Base-by-base conservation (phyloP, 768 basidiomycete genomes). In the Termitomyces sp. region DNA sequence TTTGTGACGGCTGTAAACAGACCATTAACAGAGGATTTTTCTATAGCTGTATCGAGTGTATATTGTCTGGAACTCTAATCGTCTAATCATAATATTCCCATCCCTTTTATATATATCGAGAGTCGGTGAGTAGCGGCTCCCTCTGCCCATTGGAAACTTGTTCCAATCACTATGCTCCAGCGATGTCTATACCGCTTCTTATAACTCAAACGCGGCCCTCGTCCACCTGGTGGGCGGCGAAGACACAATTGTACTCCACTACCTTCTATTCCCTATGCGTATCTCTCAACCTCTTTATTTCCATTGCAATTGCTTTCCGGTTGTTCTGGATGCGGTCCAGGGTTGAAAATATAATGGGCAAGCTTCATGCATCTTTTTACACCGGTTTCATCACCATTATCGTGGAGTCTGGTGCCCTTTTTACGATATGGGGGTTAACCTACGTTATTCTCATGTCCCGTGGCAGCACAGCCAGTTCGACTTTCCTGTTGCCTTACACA, bases 341-440 rank as follows among this genome's bases (percentile, higher is more conserved):
- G 36, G 64, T 66, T 13, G 60, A 62, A 32, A 33, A 58, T 18
- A 47, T 66, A 30, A 65, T 67, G 63, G 63, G 66, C 28, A 58
- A 54, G 9, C 59, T 67, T 20, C 64, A 66, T 30, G 66, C 66
- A 26, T 62, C 62, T 10, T 67, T 66, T 50, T 67, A 67, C 48
- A 66, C 66, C 1, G 64, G 64, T 8, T 64, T 61, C 43, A 47
- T 62, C 8, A 67, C 66, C 36, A 67, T 61, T 18, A 13, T 67
- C 8, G 66, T 67, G 28, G 66, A 67, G 55, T 67, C 66, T 12
- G 66, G 66, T 9, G 66, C 64, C 44, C 61, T 67, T 18, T 67
- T 66, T 54, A 64, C 66, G 12, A 50, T 63, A 50, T 67, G 66
- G 66, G 63, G 57, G 2, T 30, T 67, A 51, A 56, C 59, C 14